phyloP scores from a whole-genome alignment of 148 eudicot genomes.

The Cornus suecica region DNA sequence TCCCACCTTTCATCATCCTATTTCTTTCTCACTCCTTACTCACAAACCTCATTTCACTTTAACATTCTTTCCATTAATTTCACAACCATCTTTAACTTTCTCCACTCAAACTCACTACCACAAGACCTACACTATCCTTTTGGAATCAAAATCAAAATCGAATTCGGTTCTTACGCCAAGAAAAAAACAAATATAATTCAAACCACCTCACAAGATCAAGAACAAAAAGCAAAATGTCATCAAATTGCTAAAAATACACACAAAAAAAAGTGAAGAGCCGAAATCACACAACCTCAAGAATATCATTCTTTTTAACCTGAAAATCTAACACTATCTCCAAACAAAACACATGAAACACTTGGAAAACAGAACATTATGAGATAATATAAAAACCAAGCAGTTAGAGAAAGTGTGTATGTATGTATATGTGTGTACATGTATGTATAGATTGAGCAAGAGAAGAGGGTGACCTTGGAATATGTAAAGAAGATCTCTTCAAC shows the following conservation, averaged over 20 bases:
- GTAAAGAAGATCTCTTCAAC: conserved; percentile 16
- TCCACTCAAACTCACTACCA: conserved; percentile 7
- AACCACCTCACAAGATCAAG: conserved; percentile 13
- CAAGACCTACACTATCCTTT: neutral
- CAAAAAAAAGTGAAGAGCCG: neutral
- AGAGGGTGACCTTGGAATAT: conserved; percentile 10
- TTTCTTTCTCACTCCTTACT: conserved; percentile 7
- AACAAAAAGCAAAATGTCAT: conserved; percentile 12
- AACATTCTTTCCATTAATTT: conserved; percentile 1
- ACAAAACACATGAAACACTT: conserved; percentile 5
- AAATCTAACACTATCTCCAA: neutral
- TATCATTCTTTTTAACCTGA: conserved; percentile 9
- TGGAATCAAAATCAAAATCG: neutral
- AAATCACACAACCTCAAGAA: conserved; percentile 11
- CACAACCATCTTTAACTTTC: conserved; percentile 8
- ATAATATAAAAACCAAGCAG: neutral
- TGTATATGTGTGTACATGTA: neutral
- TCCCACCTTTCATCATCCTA: conserved; percentile 35
- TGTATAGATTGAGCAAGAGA: conserved; percentile 10
- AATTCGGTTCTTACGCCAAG: neutral
- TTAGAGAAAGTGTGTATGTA: neutral
- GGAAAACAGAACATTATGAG: neutral
- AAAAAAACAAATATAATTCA: conserved; percentile 3
- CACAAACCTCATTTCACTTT: conserved; percentile 6
- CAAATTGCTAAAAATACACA: neutral